Percentiles rank a stretch among this genome's conserved stretches.
phyloP scores from a whole-genome alignment of 2,329 filamentous ascomycete genomes.

The Ophiocordyceps camponoti-leonardi region DNA sequence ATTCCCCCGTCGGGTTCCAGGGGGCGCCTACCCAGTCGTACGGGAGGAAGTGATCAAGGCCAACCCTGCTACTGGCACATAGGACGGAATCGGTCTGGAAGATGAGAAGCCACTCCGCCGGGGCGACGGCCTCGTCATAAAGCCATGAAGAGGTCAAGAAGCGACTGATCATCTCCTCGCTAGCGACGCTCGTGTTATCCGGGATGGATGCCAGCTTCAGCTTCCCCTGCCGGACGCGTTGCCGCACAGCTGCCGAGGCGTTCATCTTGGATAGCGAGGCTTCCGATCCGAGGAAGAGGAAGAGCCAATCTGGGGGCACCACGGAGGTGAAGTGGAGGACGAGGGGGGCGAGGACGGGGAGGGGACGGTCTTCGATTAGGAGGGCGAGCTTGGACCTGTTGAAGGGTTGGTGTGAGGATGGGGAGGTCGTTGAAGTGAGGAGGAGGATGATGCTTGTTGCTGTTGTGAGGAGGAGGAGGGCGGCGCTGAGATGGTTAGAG shows the following conservation, averaged over 20 bases:
- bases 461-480: too few species aligned
- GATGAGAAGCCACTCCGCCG: slow-evolving; percentile 35
- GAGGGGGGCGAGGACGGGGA: slow-evolving; percentile 31
- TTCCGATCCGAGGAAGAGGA: slow-evolving; percentile 35
- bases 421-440: neutral
- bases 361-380: slow-evolving; percentile 33
- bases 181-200: slow-evolving; percentile 29
- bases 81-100: slow-evolving; percentile 39
- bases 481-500: too few species aligned
- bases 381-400: slow-evolving; percentile 29
- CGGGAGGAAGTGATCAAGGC: slow-evolving; percentile 30
- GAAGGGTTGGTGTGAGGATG: neutral
- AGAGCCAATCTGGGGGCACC: slow-evolving; percentile 38
- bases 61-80: slow-evolving; percentile 31
- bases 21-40: slow-evolving; percentile 38
- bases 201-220: slow-evolving; percentile 34
- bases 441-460: too few species aligned
- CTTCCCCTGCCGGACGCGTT: slow-evolving; percentile 24
- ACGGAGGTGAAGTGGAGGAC: slow-evolving; percentile 39
- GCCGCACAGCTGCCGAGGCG: slow-evolving; percentile 24
- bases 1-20: slow-evolving; percentile 23
- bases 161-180: slow-evolving; percentile 32
- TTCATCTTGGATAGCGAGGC: slow-evolving; percentile 28
- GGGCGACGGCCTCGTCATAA: slow-evolving; percentile 28
- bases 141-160: slow-evolving; percentile 35